Percentiles rank a stretch among this genome's conserved stretches.
Evolutionary conservation across 345 rosid genomes (phyloP).

Genomic region (Heritiera littoralis): DNA sequence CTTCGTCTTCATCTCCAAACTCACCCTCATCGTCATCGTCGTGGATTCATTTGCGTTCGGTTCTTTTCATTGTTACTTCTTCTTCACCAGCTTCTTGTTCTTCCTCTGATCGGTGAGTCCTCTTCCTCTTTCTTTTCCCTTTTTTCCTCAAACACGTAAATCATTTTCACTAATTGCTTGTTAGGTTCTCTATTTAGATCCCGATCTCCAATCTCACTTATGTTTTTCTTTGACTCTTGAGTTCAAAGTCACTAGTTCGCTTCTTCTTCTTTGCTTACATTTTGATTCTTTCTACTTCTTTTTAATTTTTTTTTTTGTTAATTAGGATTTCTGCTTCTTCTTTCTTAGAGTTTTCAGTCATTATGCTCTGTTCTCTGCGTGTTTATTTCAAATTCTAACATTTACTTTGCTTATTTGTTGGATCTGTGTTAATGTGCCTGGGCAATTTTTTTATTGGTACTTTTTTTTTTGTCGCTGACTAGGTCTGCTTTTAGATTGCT

Average conservation of each 20-base stretch:
- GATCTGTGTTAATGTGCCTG: conserved; percentile 1
- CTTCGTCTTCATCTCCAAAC: conserved; percentile 61
- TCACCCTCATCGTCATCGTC: conserved; percentile 66
- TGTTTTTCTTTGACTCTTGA: background rate
- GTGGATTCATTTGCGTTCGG: conserved; percentile 94
- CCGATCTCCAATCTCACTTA: conserved; percentile 28
- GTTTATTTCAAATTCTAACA: conserved; percentile 10
- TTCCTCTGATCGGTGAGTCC: conserved; percentile 80
- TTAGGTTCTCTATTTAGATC: conserved; percentile 32
- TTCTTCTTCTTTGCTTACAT: background rate
- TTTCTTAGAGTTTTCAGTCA: conserved; percentile 1
- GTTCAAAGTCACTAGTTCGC: background rate
- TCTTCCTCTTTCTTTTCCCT: conserved; percentile 17
- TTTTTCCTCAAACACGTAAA: background rate
- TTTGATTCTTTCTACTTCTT: background rate
- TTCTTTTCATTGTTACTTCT: conserved; percentile 69
- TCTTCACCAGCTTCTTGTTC: conserved; percentile 82
- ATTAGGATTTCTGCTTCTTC: background rate
- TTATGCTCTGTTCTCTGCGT: background rate
- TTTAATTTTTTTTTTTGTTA: background rate
- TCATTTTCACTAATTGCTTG: conserved; percentile 21
- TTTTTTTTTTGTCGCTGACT: background rate
- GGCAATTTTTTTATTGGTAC: background rate
- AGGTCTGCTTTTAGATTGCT: background rate
- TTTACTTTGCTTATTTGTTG: background rate